phyloP scores from a whole-genome alignment of 495 filamentous ascomycete genomes.

The Penicillium pulvis region DNA sequence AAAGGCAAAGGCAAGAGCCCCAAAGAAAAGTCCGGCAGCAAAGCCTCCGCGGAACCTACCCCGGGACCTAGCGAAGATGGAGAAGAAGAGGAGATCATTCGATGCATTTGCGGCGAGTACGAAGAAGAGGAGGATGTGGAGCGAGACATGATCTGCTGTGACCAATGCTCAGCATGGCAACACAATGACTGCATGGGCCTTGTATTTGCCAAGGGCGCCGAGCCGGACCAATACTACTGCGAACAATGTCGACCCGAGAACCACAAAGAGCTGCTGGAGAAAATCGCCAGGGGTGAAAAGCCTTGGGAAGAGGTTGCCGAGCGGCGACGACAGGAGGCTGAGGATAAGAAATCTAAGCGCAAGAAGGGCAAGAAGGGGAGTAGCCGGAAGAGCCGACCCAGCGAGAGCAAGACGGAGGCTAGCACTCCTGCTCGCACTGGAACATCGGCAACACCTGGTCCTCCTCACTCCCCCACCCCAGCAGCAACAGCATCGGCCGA shows the following conservation, averaged over 20 bases:
- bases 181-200: slow-evolving; percentile 95
- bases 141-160: slow-evolving; percentile 87
- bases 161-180: slow-evolving; percentile 90
- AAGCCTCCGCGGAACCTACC: slow-evolving; percentile 51
- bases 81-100: slow-evolving; percentile 73
- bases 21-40: slow-evolving; percentile 50
- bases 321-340: slow-evolving; percentile 52
- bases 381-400: slow-evolving; percentile 39
- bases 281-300: slow-evolving; percentile 74
- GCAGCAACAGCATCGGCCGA: slow-evolving; percentile 28
- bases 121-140: slow-evolving; percentile 81
- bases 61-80: slow-evolving; percentile 63
- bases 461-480: slow-evolving; percentile 24
- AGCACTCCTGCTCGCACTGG: slow-evolving; percentile 36
- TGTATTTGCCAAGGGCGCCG: slow-evolving; percentile 69
- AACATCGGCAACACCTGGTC: slow-evolving; percentile 34
- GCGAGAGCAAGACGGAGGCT: slow-evolving; percentile 42
- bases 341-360: slow-evolving; percentile 50
- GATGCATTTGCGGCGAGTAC: slow-evolving; percentile 89
- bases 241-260: slow-evolving; percentile 84
- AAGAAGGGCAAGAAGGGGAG: slow-evolving; percentile 51
- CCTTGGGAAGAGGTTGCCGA: slow-evolving; percentile 75
- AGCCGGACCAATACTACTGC: slow-evolving; percentile 83
- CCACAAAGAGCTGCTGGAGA: slow-evolving; percentile 73
- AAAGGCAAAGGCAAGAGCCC: slow-evolving; percentile 64